A percentile compares a stretch with the other conserved stretches of the same genome.
These are phyloP conservation scores for Colletotrichum tabaci DNA, from an alignment of 2,329 filamentous ascomycete species.

Conservation along the genomic window DNA sequence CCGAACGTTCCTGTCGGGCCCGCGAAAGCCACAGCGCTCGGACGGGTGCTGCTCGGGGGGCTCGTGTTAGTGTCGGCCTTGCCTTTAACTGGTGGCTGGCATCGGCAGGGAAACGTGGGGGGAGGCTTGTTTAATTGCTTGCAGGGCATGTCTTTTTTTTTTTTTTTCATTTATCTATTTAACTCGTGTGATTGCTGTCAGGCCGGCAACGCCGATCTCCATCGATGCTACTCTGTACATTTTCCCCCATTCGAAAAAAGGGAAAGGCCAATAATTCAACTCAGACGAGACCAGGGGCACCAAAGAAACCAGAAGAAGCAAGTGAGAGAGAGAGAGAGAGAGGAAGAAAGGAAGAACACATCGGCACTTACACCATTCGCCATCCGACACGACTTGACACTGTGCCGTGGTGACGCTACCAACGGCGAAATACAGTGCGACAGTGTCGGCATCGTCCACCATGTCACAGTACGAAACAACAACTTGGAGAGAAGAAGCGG, in stretches of 20 bases:
- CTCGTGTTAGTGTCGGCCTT: conserved; percentile 34
- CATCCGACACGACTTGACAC: not conserved
- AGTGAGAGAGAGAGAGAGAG: not conserved
- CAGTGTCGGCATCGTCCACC: not conserved
- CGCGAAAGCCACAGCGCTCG: conserved; percentile 29
- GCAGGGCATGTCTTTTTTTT: conserved; percentile 15
- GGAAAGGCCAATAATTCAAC: conserved; percentile 1
- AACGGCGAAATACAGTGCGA: not conserved
- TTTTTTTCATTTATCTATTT: conserved; percentile 9
- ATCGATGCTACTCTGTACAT: conserved; percentile 4
- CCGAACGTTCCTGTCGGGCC: conserved; percentile 22
- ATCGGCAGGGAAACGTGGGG: conserved; percentile 17
- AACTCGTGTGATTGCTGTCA: conserved; percentile 14
- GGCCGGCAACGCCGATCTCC: conserved; percentile 13
- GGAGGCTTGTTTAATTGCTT: not conserved
- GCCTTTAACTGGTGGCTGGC: conserved; percentile 33
- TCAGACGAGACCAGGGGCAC: not conserved
- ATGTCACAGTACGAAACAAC: conserved; percentile 33
- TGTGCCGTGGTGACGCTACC: not conserved
- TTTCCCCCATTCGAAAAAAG: conserved; percentile 14
- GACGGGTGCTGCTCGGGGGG: not conserved
- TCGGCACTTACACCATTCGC: conserved; percentile 17
- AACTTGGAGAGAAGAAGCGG: conserved; percentile 8
- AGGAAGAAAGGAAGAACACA: not conserved
- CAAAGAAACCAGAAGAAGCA: too few relatives aligned